A percentile compares a stretch with the other conserved stretches of the same genome.
These are phyloP conservation scores for Aspergillus nomiae DNA, from an alignment of 2,329 filamentous ascomycete genomes.

Conservation along the genomic window DNA sequence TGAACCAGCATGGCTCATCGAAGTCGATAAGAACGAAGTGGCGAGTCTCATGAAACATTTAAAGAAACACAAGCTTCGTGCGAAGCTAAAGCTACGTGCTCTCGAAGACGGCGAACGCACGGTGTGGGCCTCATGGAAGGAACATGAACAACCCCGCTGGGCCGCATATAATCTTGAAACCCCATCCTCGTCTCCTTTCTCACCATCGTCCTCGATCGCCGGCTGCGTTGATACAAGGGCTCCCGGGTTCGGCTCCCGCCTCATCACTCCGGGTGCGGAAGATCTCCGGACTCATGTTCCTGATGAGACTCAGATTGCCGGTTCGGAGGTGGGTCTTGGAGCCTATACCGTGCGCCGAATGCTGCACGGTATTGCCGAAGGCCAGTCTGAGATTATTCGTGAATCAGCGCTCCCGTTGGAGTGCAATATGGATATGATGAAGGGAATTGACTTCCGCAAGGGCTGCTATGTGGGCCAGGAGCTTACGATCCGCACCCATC, in stretches of 20 bases:
- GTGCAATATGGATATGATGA: slow-evolving; percentile 82
- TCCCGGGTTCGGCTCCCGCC: slow-evolving; percentile 42
- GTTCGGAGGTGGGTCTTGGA: slow-evolving; percentile 53
- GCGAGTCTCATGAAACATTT: slow-evolving; percentile 69
- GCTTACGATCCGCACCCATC: slow-evolving; percentile 90
- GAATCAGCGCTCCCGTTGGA: slow-evolving; percentile 81
- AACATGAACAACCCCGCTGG: slow-evolving; percentile 43
- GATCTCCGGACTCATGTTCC: slow-evolving; percentile 34
- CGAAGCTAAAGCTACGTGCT: slow-evolving; percentile 71
- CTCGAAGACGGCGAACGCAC: slow-evolving; percentile 65
- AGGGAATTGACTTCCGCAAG: slow-evolving; percentile 88
- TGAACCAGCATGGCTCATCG: slow-evolving; percentile 67
- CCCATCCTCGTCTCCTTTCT: slow-evolving; percentile 32
- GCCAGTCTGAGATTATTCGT: slow-evolving; percentile 72
- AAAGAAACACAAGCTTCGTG: slow-evolving; percentile 80
- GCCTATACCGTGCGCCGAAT: slow-evolving; percentile 78
- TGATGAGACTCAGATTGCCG: slow-evolving; percentile 42
- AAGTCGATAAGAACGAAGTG: slow-evolving; percentile 73
- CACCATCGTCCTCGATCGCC: slow-evolving; percentile 27
- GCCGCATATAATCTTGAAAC: slow-evolving; percentile 42
- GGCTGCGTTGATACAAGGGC: slow-evolving; percentile 44
- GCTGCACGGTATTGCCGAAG: slow-evolving; percentile 79
- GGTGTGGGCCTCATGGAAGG: slow-evolving; percentile 76
- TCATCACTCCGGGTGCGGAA: slow-evolving; percentile 40
- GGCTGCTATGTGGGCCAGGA: slow-evolving; percentile 98